Evolutionary conservation across 345 rosid species (phyloP).

Genomic region (Euphorbia peplus): DNA sequence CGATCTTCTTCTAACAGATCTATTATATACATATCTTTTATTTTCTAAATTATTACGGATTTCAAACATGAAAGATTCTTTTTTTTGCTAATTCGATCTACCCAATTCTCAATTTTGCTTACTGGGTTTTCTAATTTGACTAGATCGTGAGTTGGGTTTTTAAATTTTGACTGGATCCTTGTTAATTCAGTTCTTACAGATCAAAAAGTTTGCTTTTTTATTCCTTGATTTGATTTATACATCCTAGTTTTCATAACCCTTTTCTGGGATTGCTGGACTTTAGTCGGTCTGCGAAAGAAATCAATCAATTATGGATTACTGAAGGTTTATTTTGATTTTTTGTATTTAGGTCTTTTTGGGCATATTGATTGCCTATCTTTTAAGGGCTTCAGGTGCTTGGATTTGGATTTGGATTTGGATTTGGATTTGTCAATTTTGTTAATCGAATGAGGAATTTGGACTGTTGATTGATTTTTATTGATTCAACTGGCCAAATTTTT

Average conservation of each 20-base stretch:
- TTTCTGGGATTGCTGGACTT: constrained; percentile 9
- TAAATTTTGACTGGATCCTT: no score
- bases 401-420: no score
- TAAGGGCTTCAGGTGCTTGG: constrained; percentile 6
- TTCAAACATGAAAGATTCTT: no score
- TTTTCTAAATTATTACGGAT: no score
- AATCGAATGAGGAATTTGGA: constrained; percentile 16
- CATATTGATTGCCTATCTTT: not conserved
- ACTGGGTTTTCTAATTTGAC: no score
- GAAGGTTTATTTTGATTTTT: not conserved
- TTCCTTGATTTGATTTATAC: not conserved
- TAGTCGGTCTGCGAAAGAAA: constrained; percentile 3
- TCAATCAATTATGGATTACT: no score
- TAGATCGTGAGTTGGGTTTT: no score
- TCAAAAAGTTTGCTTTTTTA: no score
- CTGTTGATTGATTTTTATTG: not conserved
- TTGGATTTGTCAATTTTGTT: constrained; percentile 1
- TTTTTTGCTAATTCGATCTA: no score
- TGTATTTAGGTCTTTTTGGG: constrained; percentile 1
- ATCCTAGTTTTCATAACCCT: not conserved
- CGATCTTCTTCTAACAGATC: no score
- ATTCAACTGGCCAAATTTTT: constrained; percentile 17
- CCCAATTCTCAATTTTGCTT: no score
- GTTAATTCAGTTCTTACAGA: no score
- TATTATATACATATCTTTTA: constrained; percentile 29